phyloP scores from a whole-genome alignment of 208 protist species.

The Leishmania braziliensis region DNA sequence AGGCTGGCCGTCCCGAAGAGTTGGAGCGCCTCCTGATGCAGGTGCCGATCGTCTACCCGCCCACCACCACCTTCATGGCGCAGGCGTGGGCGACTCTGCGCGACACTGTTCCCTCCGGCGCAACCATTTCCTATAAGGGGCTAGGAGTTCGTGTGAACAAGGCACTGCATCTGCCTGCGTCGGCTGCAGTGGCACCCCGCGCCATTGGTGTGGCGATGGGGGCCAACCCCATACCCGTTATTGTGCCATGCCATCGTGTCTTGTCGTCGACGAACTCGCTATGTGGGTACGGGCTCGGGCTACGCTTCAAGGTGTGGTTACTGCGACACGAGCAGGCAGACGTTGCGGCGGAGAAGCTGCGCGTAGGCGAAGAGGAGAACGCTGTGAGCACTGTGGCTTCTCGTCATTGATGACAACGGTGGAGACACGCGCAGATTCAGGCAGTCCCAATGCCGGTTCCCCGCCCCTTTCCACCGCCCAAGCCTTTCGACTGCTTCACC shows the following conservation, averaged over 20 bases:
- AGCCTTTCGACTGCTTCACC: not conserved
- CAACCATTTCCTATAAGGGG: slow-evolving; percentile 48
- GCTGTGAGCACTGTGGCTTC: slow-evolving; percentile 31
- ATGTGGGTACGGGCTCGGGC: slow-evolving; percentile 60
- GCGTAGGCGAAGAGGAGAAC: slow-evolving; percentile 30
- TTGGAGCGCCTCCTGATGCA: slow-evolving; percentile 40
- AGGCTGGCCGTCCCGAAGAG: slow-evolving; percentile 13
- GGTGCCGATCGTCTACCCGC: slow-evolving; percentile 42
- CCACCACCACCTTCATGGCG: slow-evolving; percentile 40
- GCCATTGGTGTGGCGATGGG: slow-evolving; percentile 70
- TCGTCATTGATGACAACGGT: slow-evolving; percentile 7
- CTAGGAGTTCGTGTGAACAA: slow-evolving; percentile 38
- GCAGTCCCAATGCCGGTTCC: not conserved
- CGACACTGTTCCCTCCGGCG: slow-evolving; percentile 41
- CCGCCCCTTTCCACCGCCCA: not conserved
- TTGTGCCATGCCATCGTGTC: slow-evolving; percentile 83
- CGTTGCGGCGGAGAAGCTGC: slow-evolving; percentile 34
- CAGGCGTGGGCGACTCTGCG: slow-evolving; percentile 54
- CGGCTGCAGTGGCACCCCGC: slow-evolving; percentile 25
- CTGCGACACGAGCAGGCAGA: slow-evolving; percentile 64
- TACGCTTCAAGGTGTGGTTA: slow-evolving; percentile 72
- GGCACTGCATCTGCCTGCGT: slow-evolving; percentile 2
- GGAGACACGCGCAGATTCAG: not conserved
- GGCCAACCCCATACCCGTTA: slow-evolving; percentile 56
- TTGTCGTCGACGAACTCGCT: slow-evolving; percentile 46